Evolutionary conservation across 2,329 filamentous ascomycete genomes (phyloP).

Genomic region (Botrytis elliptica): DNA sequence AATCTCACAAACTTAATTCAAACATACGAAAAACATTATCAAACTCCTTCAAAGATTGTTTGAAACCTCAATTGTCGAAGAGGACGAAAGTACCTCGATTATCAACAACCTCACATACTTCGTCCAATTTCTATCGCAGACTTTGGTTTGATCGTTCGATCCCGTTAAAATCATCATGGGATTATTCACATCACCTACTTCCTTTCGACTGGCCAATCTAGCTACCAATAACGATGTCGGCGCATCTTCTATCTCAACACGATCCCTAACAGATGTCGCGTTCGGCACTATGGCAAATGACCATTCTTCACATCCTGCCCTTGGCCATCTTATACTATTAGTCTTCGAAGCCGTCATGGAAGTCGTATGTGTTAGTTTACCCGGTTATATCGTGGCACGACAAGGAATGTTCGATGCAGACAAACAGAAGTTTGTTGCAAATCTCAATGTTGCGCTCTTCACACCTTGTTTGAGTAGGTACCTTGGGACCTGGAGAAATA

Average conservation of each 20-base stretch:
- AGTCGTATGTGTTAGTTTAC: conserved; percentile 90
- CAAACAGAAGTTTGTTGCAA: conserved; percentile 93
- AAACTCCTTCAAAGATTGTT: background rate
- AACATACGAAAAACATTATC: background rate
- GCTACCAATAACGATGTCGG: conserved; percentile 35
- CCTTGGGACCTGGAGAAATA: background rate
- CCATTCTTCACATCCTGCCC: conserved; percentile 44
- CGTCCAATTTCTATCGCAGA: background rate
- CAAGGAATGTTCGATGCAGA: conserved; percentile 93
- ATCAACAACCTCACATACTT: background rate
- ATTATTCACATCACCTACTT: conserved; percentile 49
- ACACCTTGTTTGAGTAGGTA: conserved; percentile 89
- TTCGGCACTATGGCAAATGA: conserved; percentile 30
- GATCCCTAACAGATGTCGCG: conserved; percentile 31
- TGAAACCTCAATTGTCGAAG: background rate
- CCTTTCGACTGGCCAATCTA: conserved; percentile 44
- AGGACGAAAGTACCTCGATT: conserved; percentile 17
- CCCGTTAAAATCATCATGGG: conserved; percentile 36
- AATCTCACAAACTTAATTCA: background rate
- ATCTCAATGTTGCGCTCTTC: conserved; percentile 94
- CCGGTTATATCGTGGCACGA: conserved; percentile 87
- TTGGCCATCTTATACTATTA: conserved; percentile 42
- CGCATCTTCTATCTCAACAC: conserved; percentile 29
- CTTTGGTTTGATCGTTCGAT: background rate
- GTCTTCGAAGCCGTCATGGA: conserved; percentile 95